Percentiles rank a stretch among this genome's conserved stretches.
Conservation (phyloP, 441 rosid genomes). For the Aquilaria agallochum region DNA sequence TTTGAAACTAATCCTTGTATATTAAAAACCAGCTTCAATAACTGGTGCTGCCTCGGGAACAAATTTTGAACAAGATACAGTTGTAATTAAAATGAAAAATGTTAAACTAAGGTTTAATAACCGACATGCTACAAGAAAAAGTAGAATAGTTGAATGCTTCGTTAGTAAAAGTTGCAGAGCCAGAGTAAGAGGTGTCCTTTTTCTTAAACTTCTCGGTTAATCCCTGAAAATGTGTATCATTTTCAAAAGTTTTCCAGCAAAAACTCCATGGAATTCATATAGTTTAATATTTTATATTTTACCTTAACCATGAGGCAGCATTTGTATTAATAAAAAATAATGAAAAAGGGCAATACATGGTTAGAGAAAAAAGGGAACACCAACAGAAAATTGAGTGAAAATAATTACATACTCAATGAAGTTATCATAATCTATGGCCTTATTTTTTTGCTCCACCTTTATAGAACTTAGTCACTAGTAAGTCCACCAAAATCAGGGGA, state of each 20-base stretch:
- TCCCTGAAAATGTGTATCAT: slow-evolving; percentile 39
- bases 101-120: no score
- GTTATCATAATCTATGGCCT: slow-evolving; percentile 83
- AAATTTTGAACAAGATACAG: no score
- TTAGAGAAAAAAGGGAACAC: not conserved
- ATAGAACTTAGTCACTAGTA: slow-evolving; percentile 80
- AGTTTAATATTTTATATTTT: slow-evolving; percentile 11
- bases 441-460: slow-evolving; percentile 63
- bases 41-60: no score
- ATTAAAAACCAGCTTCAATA: no score
- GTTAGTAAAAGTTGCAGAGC: slow-evolving; percentile 74
- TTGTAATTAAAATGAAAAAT: no score
- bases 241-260: no score
- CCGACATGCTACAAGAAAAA: slow-evolving; percentile 57
- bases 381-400: not conserved
- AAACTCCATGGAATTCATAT: no score
- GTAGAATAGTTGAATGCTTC: slow-evolving; percentile 80
- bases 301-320: slow-evolving; percentile 97
- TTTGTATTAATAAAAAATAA: slow-evolving; percentile 35
- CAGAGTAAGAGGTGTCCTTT: slow-evolving; percentile 53
- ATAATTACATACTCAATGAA: slow-evolving; percentile 69
- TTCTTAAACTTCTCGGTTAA: slow-evolving; percentile 85
- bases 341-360: not conserved
- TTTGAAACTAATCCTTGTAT: no score
- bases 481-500: slow-evolving; percentile 60